Base-by-base conservation (phyloP, 2,329 filamentous ascomycete species). In the Tolypocladium nubicola region DNA sequence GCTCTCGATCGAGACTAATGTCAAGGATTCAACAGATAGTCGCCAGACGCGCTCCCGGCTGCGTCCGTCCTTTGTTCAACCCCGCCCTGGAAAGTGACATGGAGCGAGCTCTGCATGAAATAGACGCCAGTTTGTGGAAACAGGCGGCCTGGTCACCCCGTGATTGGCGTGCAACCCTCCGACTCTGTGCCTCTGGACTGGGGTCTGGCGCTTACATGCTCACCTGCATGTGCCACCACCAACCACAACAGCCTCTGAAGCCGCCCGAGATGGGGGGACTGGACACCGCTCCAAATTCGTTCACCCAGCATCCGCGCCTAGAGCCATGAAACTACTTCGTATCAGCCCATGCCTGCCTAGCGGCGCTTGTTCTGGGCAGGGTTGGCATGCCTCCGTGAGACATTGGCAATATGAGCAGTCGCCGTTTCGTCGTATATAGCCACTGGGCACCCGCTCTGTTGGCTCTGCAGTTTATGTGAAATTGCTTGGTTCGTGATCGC, bases 121-220 rank as follows among this genome's bases (percentile, higher is more conserved):
- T 69, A 69, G 64, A 69, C 67, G 67, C 67, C 66, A 60, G 61
- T 52, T 53, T 61, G 61, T 61, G 61, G 54, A 62, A 63, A 68
- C 64, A 66, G 62, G 62, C 64, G 63, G 68, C 63, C 55, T 56
- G 45, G 60, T 62, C 62, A 61, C 59, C 58, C 61, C 62, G 61
- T 68, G 67, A 68, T 69, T 69, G 67, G 66, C 55, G 61, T 53
- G n/a, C 43, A 23, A 39, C 23, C 35, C 40, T 52, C 49, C 41
- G 8, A n/a, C 38, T 41, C 49, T 43, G 35, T 56, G 56, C 56
- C 56, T 54, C 49, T 33, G 43, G 30, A 26, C 58, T 38, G 49
- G 60, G 59, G 59, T 50, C 62, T 65, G 67, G 66, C 67, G 66
- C 67, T 67, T 69, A 62, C 56, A 57, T 55, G 62, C 58, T 56